These are phyloP conservation scores for Ophiocordyceps camponoti-rufipedis DNA, from an alignment of 2,329 filamentous ascomycete genomes.

Conservation along the genomic window DNA sequence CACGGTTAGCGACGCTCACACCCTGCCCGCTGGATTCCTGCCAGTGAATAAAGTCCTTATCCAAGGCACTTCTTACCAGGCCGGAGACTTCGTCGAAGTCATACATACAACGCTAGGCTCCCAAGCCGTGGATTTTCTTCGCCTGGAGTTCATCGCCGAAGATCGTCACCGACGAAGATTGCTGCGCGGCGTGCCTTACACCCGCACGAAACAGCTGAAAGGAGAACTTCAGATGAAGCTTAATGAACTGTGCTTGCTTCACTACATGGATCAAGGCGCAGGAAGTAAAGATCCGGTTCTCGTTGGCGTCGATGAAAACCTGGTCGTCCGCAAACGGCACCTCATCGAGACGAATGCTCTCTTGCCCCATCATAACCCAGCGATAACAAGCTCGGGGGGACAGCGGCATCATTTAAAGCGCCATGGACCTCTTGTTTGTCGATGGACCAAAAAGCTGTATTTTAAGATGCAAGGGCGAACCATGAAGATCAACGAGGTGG, in stretches of 20 bases:
- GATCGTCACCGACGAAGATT: constrained; percentile 6
- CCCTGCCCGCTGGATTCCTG: constrained; percentile 6
- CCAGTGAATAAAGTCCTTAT: constrained; percentile 5
- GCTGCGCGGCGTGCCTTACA: constrained; percentile 20
- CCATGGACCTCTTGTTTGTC: constrained; percentile 25
- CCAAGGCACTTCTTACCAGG: constrained; percentile 3
- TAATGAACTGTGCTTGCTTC: constrained; percentile 24
- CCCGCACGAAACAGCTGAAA: constrained; percentile 14
- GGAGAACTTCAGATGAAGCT: constrained; percentile 19
- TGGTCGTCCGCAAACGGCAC: constrained; percentile 20
- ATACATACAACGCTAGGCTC: constrained; percentile 5
- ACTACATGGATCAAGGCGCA: constrained; percentile 17
- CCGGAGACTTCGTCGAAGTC: constrained; percentile 13
- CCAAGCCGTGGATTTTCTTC: constrained; percentile 16
- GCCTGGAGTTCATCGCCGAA: constrained; percentile 23
- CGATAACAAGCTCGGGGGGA: background rate
- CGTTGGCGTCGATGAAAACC: constrained; percentile 20
- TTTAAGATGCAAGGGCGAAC: constrained; percentile 7
- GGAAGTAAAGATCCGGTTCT: constrained; percentile 14
- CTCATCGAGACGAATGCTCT: constrained; percentile 37
- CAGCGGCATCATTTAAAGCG: background rate
- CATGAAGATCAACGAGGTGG: constrained; percentile 16
- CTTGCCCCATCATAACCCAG: constrained; percentile 18
- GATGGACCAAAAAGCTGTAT: constrained; percentile 24
- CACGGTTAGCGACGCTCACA: constrained; percentile 8